Evolutionary conservation across 2,329 filamentous ascomycete species (phyloP).

Genomic region (Esteya vermicola): DNA sequence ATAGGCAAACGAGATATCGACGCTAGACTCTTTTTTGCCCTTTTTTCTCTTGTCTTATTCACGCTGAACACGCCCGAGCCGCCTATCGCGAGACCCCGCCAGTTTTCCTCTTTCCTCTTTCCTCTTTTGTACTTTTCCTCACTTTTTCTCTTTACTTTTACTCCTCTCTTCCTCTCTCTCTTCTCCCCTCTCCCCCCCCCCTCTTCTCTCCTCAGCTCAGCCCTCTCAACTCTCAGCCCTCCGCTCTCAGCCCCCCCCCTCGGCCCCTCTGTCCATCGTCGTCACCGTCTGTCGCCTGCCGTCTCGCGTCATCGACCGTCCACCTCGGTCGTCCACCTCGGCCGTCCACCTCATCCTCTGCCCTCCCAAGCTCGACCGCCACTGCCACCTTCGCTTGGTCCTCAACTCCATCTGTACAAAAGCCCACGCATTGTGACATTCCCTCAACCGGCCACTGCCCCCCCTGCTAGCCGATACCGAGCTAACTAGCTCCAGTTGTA

Average conservation of each 20-base stretch:
- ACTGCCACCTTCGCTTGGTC: neutral
- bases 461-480: constrained; percentile 1
- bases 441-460: neutral
- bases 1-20: too few relatives aligned
- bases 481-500: constrained; percentile 1
- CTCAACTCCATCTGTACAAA: neutral
- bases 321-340: neutral
- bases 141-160: too few relatives aligned
- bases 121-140: neutral
- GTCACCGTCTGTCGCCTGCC: too few relatives aligned
- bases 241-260: too few relatives aligned
- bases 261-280: too few relatives aligned
- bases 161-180: neutral
- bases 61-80: too few relatives aligned
- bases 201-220: neutral
- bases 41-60: neutral
- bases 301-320: too few relatives aligned
- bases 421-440: neutral
- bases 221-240: too few relatives aligned
- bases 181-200: neutral
- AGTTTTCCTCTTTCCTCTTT: neutral
- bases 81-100: too few relatives aligned
- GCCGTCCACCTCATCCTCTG: too few relatives aligned
- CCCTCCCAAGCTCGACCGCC: neutral
- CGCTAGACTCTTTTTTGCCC: too few relatives aligned